These are phyloP conservation scores for Kregervanrija delftensis DNA, from an alignment of 805 yeast species.

Conservation along the genomic window DNA sequence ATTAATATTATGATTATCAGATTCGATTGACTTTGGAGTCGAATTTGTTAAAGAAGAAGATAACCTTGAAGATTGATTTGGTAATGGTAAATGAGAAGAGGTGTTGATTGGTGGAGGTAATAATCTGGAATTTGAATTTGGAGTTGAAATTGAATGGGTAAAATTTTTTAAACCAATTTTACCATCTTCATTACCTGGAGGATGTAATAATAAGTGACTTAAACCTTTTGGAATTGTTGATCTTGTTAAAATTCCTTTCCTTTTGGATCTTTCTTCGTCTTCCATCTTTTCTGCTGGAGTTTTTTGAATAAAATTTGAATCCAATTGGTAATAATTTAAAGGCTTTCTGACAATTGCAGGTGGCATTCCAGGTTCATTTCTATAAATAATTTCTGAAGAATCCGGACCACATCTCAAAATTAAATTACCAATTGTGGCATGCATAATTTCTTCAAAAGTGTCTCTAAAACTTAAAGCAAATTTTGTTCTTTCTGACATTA, in stretches of 20 bases:
- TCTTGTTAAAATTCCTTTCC: constrained; percentile 44
- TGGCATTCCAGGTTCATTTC: constrained; percentile 45
- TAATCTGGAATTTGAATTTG: constrained; percentile 3
- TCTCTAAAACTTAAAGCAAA: constrained; percentile 58
- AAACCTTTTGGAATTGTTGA: constrained; percentile 48
- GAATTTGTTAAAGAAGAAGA: constrained; percentile 8
- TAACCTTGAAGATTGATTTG: constrained; percentile 6
- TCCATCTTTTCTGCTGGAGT: constrained; percentile 33
- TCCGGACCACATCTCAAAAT: constrained; percentile 60
- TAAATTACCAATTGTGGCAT: constrained; percentile 56
- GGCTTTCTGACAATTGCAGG: constrained; percentile 50
- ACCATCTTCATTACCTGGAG: constrained; percentile 6
- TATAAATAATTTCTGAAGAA: constrained; percentile 48
- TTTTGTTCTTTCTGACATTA: constrained; percentile 59
- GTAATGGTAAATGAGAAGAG: constrained; percentile 5
- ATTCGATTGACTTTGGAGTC: neutral
- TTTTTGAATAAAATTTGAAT: constrained; percentile 24
- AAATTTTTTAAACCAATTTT: neutral
- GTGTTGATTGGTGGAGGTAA: constrained; percentile 9
- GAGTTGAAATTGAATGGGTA: neutral
- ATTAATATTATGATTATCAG: too few species aligned
- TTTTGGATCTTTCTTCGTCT: constrained; percentile 41
- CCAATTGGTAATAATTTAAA: constrained; percentile 29
- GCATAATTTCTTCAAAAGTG: constrained; percentile 60
- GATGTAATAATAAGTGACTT: constrained; percentile 38